Conservation (phyloP, 2,329 filamentous ascomycete species). For the Fusarium beomiforme region DNA sequence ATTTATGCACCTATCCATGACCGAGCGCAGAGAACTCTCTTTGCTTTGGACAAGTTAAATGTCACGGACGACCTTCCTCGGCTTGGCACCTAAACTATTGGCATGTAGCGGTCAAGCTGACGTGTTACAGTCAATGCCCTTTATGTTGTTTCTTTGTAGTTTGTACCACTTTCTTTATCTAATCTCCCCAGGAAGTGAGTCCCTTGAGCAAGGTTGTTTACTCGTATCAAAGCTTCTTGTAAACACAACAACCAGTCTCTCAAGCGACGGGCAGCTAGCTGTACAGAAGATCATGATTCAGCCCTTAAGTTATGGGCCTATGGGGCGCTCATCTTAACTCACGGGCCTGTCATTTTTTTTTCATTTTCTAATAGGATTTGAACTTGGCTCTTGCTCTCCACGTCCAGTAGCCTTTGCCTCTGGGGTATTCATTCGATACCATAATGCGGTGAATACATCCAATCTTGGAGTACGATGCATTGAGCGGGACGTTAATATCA, state of each 20-base stretch:
- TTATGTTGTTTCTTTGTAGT: slow-evolving; percentile 17
- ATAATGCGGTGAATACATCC: neutral
- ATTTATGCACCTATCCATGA: slow-evolving; percentile 8
- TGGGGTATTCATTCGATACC: neutral
- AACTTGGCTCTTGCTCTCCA: neutral
- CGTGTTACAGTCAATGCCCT: slow-evolving; percentile 22
- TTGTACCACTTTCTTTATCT: slow-evolving; percentile 14
- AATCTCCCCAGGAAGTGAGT: neutral
- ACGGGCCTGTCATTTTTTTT: neutral
- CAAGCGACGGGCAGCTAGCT: slow-evolving; percentile 12
- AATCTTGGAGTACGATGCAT: slow-evolving; percentile 23
- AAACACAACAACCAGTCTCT: slow-evolving; percentile 11
- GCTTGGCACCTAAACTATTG: slow-evolving; percentile 12
- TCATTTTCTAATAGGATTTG: neutral
- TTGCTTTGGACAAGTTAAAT: slow-evolving; percentile 10
- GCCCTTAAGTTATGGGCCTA: slow-evolving; percentile 25
- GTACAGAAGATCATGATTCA: slow-evolving; percentile 15
- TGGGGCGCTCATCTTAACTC: slow-evolving; percentile 24
- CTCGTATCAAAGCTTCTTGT: neutral
- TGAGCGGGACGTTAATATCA: neutral
- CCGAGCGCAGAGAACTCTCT: slow-evolving; percentile 1
- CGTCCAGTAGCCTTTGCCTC: neutral
- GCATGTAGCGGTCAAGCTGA: slow-evolving; percentile 32
- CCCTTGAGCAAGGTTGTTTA: slow-evolving; percentile 5
- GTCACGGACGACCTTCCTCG: slow-evolving; percentile 3